Conservation (phyloP, 2,329 filamentous ascomycete species). For the Plenodomus biglobosus region DNA sequence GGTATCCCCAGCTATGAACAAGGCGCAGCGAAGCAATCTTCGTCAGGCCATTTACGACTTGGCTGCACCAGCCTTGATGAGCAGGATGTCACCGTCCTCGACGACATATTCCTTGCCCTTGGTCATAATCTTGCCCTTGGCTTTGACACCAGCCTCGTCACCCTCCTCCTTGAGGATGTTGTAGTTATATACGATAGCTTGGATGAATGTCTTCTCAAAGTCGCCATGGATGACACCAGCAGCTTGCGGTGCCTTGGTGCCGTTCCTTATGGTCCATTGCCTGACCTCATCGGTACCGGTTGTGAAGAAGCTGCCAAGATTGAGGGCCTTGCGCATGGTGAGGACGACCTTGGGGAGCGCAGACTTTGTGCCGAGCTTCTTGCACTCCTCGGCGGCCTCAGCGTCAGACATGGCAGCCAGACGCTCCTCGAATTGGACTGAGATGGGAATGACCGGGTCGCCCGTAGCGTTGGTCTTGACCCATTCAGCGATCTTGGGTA, state of each 20-base stretch:
- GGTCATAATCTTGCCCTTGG: constrained; percentile 95
- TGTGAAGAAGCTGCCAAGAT: constrained; percentile 96
- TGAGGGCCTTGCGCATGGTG: constrained; percentile 89
- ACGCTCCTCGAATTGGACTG: constrained; percentile 89
- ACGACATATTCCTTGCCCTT: constrained; percentile 98
- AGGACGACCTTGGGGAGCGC: constrained; percentile 87
- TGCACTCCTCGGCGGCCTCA: constrained; percentile 80
- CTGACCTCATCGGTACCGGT: constrained; percentile 93
- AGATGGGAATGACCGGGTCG: constrained; percentile 91
- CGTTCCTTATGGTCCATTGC: constrained; percentile 96
- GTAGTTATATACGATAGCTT: constrained; percentile 93
- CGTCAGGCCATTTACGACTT: constrained; percentile 57
- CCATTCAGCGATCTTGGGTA: constrained; percentile 92
- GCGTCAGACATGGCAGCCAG: constrained; percentile 78
- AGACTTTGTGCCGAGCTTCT: constrained; percentile 82
- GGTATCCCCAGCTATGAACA: background rate
- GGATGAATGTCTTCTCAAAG: constrained; percentile 99
- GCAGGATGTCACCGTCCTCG: constrained; percentile 77
- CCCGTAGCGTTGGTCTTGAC: constrained; percentile 86
- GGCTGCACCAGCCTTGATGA: constrained; percentile 87
- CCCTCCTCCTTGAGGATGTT: constrained; percentile 77
- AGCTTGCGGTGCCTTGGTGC: constrained; percentile 95
- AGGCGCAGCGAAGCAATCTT: background rate
- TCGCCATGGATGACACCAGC: constrained; percentile 98
- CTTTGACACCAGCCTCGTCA: constrained; percentile 84